phyloP scores from a whole-genome alignment of 176 grass and related monocot species.

The Carex scoparia region DNA sequence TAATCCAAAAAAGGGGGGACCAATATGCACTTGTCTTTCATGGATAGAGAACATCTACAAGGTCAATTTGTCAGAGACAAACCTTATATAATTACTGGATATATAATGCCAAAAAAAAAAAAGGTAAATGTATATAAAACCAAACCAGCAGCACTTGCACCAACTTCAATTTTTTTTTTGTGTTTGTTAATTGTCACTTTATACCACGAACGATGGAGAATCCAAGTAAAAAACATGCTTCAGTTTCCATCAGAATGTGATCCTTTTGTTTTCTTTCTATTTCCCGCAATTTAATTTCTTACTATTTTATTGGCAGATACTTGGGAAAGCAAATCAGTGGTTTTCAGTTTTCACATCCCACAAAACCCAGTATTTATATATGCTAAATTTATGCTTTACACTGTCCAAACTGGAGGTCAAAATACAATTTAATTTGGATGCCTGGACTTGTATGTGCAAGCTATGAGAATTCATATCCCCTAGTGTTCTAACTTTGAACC shows the following conservation, averaged over 20 bases:
- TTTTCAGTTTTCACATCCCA: neutral
- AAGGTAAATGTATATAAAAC: neutral
- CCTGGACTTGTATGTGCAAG: too few species aligned
- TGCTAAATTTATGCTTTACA: neutral
- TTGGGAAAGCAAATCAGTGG: neutral
- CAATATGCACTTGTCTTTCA: neutral
- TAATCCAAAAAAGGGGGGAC: neutral
- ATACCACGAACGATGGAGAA: neutral
- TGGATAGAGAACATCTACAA: neutral
- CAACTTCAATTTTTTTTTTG: neutral
- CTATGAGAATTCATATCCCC: too few species aligned
- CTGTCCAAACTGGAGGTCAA: neutral
- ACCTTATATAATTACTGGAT: neutral
- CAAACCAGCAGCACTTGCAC: neutral
- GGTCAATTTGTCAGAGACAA: slow-evolving; percentile 2
- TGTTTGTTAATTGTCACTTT: neutral
- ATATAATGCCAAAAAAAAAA: neutral
- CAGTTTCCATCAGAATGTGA: neutral
- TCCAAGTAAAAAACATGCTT: neutral
- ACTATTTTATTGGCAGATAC: neutral
- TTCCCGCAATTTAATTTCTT: neutral
- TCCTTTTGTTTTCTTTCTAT: neutral
- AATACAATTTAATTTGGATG: too few species aligned
- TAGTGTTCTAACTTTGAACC: too few species aligned
- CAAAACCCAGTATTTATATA: neutral